Conservation (phyloP, 768 basidiomycete genomes). For the Brasilioporus rufonigricans region DNA sequence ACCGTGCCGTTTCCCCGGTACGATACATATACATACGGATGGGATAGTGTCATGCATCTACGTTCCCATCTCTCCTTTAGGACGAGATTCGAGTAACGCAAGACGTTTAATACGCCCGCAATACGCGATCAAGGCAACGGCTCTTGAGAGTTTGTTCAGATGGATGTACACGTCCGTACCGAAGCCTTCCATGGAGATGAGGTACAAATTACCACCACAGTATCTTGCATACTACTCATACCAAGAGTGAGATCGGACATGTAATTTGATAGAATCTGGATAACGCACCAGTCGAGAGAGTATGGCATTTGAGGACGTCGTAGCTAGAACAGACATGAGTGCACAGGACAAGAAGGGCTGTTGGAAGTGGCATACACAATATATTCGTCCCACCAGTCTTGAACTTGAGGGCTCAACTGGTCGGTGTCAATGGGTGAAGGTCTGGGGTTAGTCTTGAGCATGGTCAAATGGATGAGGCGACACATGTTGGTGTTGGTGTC, state of each 20-base stretch:
- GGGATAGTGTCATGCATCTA: background rate
- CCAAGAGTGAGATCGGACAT: slow-evolving; percentile 1
- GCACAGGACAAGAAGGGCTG: no score
- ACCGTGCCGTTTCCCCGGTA: background rate
- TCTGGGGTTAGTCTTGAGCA: no score
- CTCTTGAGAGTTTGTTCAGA: slow-evolving; percentile 68
- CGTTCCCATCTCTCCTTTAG: background rate
- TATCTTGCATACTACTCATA: slow-evolving; percentile 80
- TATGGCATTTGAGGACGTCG: no score
- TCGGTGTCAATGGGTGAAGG: no score
- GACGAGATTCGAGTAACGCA: background rate
- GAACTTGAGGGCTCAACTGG: no score
- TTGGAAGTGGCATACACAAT: no score
- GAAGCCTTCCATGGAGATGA: slow-evolving; percentile 99
- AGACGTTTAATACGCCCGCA: no score
- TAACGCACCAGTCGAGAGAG: slow-evolving; percentile 81
- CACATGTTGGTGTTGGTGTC: no score
- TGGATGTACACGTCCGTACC: slow-evolving; percentile 95
- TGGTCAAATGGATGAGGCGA: no score
- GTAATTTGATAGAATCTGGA: slow-evolving; percentile 54
- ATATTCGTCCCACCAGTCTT: no score
- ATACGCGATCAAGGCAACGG: slow-evolving; percentile 27
- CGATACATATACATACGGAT: background rate
- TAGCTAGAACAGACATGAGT: no score
- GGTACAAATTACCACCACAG: slow-evolving; percentile 87